phyloP scores from a whole-genome alignment of 1,284 basidiomycete species.

The Cryptococcus deneoformans region DNA sequence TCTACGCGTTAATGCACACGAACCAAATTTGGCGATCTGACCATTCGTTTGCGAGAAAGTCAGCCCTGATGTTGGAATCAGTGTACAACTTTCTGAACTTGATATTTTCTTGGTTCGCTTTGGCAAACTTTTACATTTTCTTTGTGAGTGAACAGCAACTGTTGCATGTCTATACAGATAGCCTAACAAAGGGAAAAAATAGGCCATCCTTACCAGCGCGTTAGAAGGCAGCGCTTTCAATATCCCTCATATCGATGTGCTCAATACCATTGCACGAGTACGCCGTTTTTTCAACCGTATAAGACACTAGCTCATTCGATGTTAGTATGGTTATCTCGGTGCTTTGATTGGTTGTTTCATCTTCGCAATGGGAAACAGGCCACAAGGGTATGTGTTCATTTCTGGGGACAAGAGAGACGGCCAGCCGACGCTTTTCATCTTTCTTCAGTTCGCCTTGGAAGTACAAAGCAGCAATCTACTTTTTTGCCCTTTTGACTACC shows the following conservation, averaged over 20 bases:
- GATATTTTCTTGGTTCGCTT: constrained; percentile 84
- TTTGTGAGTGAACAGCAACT: constrained; percentile 61
- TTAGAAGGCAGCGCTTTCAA: constrained; percentile 73
- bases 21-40: constrained; percentile 81
- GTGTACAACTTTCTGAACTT: constrained; percentile 87
- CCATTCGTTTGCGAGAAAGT: constrained; percentile 75
- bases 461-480: constrained; percentile 76
- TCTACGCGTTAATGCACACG: constrained; percentile 58
- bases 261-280: constrained; percentile 77
- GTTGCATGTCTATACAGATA: background rate
- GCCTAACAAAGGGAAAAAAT: background rate
- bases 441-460: constrained; percentile 69
- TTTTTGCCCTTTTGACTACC: constrained; percentile 70
- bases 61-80: constrained; percentile 71
- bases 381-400: constrained; percentile 65
- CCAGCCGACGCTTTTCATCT: background rate
- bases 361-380: constrained; percentile 96
- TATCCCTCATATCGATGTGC: constrained; percentile 65
- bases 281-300: constrained; percentile 9
- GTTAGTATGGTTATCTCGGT: constrained; percentile 77
- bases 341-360: constrained; percentile 85
- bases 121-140: constrained; percentile 94
- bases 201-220: constrained; percentile 84
- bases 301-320: constrained; percentile 10
- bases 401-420: background rate